Evolutionary conservation across 2,329 filamentous ascomycete species (phyloP).

Genomic region (Aureobasidium subglaciale): DNA sequence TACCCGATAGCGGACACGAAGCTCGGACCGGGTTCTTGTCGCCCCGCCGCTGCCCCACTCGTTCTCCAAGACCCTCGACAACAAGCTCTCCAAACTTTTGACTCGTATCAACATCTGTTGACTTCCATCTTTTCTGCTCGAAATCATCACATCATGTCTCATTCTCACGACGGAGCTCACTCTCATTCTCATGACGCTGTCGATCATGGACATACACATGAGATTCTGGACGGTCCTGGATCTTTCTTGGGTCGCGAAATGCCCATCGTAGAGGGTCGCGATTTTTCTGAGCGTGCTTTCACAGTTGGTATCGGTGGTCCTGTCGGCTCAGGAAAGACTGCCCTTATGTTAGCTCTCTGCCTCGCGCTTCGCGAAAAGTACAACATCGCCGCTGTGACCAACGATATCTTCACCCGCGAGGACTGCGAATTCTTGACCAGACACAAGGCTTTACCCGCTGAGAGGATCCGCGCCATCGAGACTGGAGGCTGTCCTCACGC

Average conservation of each 20-base stretch:
- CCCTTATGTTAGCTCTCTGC: conserved; percentile 91
- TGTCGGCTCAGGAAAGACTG: conserved; percentile 94
- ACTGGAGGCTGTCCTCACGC: conserved; percentile 96
- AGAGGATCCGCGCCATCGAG: conserved; percentile 89
- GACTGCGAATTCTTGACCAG: conserved; percentile 95
- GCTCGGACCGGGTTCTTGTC: background rate
- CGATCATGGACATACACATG: conserved; percentile 90
- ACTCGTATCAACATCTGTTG: background rate
- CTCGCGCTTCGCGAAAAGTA: conserved; percentile 70
- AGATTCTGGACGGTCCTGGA: conserved; percentile 89
- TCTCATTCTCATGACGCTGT: conserved; percentile 34
- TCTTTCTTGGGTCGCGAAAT: conserved; percentile 86
- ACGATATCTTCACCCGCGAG: conserved; percentile 97
- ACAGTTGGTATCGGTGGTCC: conserved; percentile 97
- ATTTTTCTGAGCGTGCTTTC: conserved; percentile 85
- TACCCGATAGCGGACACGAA: background rate
- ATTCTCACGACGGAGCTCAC: conserved; percentile 43
- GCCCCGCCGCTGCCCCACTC: background rate
- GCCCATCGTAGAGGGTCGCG: conserved; percentile 81
- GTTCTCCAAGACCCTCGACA: background rate
- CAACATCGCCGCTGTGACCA: conserved; percentile 91
- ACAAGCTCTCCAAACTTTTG: background rate
- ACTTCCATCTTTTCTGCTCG: background rate
- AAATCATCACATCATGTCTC: conserved; percentile 2
- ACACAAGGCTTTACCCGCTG: conserved; percentile 71